Conservation (phyloP, 306 rosid genomes). For the Dryas alaskensis region DNA sequence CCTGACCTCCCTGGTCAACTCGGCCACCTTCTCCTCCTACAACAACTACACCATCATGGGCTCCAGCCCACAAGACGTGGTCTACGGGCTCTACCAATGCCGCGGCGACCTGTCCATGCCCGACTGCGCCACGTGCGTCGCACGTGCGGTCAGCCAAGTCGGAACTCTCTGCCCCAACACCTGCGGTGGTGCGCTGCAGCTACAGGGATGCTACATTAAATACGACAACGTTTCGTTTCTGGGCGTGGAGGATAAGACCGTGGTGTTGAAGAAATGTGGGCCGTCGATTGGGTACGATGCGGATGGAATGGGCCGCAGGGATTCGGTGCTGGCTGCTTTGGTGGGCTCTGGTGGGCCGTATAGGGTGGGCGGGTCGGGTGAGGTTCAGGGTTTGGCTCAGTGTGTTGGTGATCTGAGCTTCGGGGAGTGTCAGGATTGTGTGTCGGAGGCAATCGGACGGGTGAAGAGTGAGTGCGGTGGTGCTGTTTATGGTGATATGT, state of each 20-base stretch:
- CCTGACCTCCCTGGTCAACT: conserved; percentile 77
- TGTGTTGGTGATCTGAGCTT: conserved; percentile 67
- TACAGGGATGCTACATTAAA: conserved; percentile 79
- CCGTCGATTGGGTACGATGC: conserved; percentile 49
- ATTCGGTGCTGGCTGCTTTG: conserved; percentile 51
- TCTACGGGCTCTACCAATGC: conserved; percentile 84
- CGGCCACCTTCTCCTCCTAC: conserved; percentile 86
- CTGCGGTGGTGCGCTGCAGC: conserved; percentile 75
- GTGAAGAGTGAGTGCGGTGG: conserved; percentile 62
- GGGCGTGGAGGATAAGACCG: conserved; percentile 74
- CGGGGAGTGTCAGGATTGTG: conserved; percentile 67
- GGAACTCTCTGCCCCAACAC: conserved; percentile 46
- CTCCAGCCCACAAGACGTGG: conserved; percentile 42
- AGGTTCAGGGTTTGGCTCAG: conserved; percentile 63
- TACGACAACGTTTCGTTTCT: conserved; percentile 67
- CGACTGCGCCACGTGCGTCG: conserved; percentile 70
- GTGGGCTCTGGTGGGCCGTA: conserved; percentile 50
- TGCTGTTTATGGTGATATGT: conserved; percentile 64
- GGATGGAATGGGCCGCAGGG: conserved; percentile 48
- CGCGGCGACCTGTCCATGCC: conserved; percentile 91
- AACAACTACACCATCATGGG: conserved; percentile 72
- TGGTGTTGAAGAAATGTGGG: conserved; percentile 78
- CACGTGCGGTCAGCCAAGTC: conserved; percentile 45
- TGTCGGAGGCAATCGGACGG: conserved; percentile 58
- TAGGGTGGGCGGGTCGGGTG: conserved; percentile 67